phyloP scores from a whole-genome alignment of 164 flowering plant species.

The Vitis riparia region DNA sequence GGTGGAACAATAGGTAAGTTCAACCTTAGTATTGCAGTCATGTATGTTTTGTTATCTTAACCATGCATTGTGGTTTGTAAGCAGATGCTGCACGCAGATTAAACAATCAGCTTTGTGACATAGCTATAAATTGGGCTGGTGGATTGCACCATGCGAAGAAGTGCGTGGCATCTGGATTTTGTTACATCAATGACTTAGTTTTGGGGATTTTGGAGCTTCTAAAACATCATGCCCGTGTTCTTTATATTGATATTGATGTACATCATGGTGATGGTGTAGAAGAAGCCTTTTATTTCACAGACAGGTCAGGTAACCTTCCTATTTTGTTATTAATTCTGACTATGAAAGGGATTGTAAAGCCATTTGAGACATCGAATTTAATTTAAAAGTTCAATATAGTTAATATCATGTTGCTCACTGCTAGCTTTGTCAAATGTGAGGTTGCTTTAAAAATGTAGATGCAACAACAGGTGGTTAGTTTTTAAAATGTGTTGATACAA shows the following conservation, averaged over 20 bases:
- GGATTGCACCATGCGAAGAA: slow-evolving; percentile 99
- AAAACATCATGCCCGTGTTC: slow-evolving; percentile 88
- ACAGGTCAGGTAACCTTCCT: slow-evolving; percentile 50
- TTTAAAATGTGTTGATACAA: too few species aligned
- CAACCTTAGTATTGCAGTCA: background rate
- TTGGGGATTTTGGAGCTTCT: slow-evolving; percentile 94
- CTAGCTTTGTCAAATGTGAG: too few species aligned
- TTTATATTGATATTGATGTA: slow-evolving; percentile 95
- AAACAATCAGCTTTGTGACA: slow-evolving; percentile 87
- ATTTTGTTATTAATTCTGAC: background rate
- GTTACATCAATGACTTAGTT: slow-evolving; percentile 95
- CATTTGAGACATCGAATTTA: too few species aligned
- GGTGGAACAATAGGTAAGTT: slow-evolving; percentile 94
- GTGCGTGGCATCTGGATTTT: slow-evolving; percentile 96
- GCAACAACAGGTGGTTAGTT: too few species aligned
- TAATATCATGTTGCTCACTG: too few species aligned
- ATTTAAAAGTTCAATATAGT: too few species aligned
- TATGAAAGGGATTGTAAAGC: too few species aligned
- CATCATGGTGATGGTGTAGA: slow-evolving; percentile 99
- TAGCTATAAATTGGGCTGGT: slow-evolving; percentile 99
- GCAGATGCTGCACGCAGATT: slow-evolving; percentile 95
- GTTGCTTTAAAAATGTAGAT: too few species aligned
- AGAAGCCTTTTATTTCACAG: slow-evolving; percentile 96
- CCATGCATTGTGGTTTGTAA: slow-evolving; percentile 14
- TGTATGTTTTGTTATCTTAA: too few species aligned